Conservation (phyloP, 2,329 filamentous ascomycete species). For the Pseudogymnoascus sp. region DNA sequence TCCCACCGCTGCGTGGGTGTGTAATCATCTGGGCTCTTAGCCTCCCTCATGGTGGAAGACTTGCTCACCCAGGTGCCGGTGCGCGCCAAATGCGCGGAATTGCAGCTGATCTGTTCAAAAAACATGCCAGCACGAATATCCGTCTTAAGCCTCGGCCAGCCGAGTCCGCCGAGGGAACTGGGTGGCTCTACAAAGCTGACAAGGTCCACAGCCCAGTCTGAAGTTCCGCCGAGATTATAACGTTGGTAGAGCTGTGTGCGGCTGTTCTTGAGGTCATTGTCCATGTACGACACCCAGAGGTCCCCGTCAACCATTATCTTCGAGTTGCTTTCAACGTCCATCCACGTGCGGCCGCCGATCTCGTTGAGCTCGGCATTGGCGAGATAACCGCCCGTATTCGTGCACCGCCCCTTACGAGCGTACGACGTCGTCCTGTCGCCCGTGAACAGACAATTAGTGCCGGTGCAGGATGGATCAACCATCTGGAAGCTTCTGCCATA, state of each 20-base stretch:
- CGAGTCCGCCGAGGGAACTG: too few species aligned
- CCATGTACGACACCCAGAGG: neutral
- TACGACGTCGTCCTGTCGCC: constrained; percentile 19
- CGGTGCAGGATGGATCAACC: constrained; percentile 24
- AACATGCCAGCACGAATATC: too few species aligned
- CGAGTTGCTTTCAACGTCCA: neutral
- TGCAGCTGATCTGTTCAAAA: too few species aligned
- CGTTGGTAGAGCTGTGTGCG: neutral
- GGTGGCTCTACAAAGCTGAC: too few species aligned
- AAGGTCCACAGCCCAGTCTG: too few species aligned
- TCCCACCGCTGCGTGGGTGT: too few species aligned
- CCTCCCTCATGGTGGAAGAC: too few species aligned
- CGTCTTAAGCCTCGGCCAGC: too few species aligned
- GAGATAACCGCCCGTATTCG: constrained; percentile 28
- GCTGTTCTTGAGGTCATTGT: neutral
- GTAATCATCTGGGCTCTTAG: too few species aligned
- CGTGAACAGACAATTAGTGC: constrained; percentile 22
- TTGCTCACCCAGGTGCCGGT: too few species aligned
- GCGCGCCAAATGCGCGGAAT: too few species aligned
- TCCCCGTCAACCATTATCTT: neutral
- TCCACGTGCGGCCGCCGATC: neutral
- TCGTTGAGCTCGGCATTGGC: constrained; percentile 26
- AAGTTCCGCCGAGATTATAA: too few species aligned
- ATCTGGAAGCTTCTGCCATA: constrained; percentile 32
- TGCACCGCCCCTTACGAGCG: constrained; percentile 26